Conservation (phyloP, 2,329 filamentous ascomycete genomes). For the Sarocladium oryzae region DNA sequence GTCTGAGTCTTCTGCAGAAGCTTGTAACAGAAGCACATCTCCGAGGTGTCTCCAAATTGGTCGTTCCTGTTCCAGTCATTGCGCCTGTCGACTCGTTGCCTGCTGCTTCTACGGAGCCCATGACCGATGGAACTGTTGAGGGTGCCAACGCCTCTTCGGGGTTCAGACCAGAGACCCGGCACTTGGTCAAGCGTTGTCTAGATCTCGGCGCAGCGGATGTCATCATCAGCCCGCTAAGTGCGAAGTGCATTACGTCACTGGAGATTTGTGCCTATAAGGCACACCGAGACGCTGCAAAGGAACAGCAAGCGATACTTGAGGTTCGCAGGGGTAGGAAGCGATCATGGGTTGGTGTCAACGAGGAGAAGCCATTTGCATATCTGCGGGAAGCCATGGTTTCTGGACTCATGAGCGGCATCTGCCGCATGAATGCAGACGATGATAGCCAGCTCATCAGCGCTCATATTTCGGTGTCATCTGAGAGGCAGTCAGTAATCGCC, state of each 20-base stretch:
- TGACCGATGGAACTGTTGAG: conserved; percentile 33
- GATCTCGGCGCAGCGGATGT: conserved; percentile 86
- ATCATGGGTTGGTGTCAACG: conserved; percentile 85
- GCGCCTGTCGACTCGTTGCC: conserved; percentile 22
- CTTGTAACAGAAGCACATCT: conserved; percentile 53
- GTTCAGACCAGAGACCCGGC: conserved; percentile 25
- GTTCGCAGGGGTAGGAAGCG: conserved; percentile 72
- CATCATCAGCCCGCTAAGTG: conserved; percentile 69
- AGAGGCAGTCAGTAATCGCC: conserved; percentile 60
- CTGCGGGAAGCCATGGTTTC: conserved; percentile 91
- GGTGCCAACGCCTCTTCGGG: conserved; percentile 20
- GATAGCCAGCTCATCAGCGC: conserved; percentile 52
- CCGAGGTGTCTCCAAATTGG: conserved; percentile 48
- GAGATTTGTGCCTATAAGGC: conserved; percentile 79
- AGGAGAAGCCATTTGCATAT: conserved; percentile 82
- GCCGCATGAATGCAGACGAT: conserved; percentile 60
- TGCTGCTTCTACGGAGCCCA: conserved; percentile 22
- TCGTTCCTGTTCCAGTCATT: conserved; percentile 51
- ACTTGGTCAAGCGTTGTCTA: conserved; percentile 62
- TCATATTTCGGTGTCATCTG: conserved; percentile 60
- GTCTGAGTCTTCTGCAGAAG: conserved; percentile 46
- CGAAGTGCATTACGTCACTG: conserved; percentile 66
- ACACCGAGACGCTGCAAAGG: conserved; percentile 67
- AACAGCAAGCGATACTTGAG: conserved; percentile 66
- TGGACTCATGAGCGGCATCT: conserved; percentile 82